Percentiles rank a stretch among this genome's conserved stretches.
These are phyloP conservation scores for Echinosophora koreensis DNA, from an alignment of 306 rosid species.

Conservation along the genomic window DNA sequence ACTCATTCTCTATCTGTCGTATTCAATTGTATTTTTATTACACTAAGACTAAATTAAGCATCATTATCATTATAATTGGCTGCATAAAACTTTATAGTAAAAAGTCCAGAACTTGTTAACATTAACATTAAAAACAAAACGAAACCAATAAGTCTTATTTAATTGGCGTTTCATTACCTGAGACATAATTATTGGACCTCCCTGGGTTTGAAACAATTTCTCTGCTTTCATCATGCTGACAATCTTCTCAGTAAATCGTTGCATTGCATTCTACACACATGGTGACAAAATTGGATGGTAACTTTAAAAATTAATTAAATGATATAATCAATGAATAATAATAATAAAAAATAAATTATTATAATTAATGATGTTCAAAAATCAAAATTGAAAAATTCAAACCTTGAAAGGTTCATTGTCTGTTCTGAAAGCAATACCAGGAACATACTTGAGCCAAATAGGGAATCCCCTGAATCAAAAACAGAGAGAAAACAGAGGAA, in stretches of 20 bases:
- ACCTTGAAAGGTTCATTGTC: conserved; percentile 99
- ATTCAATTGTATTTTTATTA: background rate
- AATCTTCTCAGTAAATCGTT: conserved; percentile 81
- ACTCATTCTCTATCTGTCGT: conserved; percentile 88
- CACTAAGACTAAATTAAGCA: background rate
- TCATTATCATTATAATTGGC: background rate
- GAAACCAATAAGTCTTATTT: background rate
- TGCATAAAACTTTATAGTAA: conserved; percentile 23
- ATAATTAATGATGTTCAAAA: background rate
- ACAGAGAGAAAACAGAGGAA: conserved; percentile 58
- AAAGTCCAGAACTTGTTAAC: background rate
- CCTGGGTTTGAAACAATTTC: conserved; percentile 78
- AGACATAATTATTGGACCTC: conserved; percentile 94
- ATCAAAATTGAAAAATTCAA: conserved; percentile 32
- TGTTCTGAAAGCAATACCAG: conserved; percentile 90
- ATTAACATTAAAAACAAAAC: background rate
- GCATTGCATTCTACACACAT: conserved; percentile 82
- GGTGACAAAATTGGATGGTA: conserved; percentile 23
- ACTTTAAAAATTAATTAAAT: conserved; percentile 17
- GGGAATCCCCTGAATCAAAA: conserved; percentile 88
- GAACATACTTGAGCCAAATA: conserved; percentile 95
- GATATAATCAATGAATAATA: background rate
- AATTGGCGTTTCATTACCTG: conserved; percentile 62
- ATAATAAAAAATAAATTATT: background rate
- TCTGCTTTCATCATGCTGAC: conserved; percentile 87